Conservation (phyloP, 805 yeast species). For the Kregervanrija delftensis region DNA sequence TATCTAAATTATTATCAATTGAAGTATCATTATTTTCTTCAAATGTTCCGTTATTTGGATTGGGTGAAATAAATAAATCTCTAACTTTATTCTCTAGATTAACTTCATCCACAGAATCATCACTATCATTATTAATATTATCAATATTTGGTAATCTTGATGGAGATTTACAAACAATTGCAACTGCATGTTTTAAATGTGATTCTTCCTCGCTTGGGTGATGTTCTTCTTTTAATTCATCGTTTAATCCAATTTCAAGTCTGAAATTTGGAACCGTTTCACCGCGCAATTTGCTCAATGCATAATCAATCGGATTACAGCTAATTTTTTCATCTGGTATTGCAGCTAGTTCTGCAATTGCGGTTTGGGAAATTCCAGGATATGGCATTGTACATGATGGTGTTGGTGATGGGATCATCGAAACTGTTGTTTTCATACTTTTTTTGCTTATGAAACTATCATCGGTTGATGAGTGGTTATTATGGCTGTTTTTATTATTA, state of each 20-base stretch:
- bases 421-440: slow-evolving; percentile 15
- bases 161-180: slow-evolving; percentile 12
- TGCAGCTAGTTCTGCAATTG: slow-evolving; percentile 71
- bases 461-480: slow-evolving; percentile 1
- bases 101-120: slow-evolving; percentile 20
- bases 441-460: not conserved
- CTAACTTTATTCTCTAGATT: slow-evolving; percentile 27
- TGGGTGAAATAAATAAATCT: slow-evolving; percentile 25
- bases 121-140: not conserved
- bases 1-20: too few relatives aligned
- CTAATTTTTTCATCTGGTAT: slow-evolving; percentile 72
- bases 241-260: slow-evolving; percentile 17
- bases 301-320: slow-evolving; percentile 66
- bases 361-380: slow-evolving; percentile 46
- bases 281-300: slow-evolving; percentile 78
- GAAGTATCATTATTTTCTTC: slow-evolving; percentile 4
- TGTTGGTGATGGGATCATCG: slow-evolving; percentile 27
- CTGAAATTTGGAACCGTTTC: slow-evolving; percentile 18
- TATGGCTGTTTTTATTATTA: not conserved
- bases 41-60: slow-evolving; percentile 10
- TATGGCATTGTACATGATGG: slow-evolving; percentile 31
- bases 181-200: slow-evolving; percentile 13
- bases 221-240: slow-evolving; percentile 12
- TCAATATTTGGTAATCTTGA: not conserved
- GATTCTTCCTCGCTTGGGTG: slow-evolving; percentile 3